Base-by-base conservation (phyloP, 495 filamentous ascomycete genomes). In the Paragyromitra xinjiangensis region DNA sequence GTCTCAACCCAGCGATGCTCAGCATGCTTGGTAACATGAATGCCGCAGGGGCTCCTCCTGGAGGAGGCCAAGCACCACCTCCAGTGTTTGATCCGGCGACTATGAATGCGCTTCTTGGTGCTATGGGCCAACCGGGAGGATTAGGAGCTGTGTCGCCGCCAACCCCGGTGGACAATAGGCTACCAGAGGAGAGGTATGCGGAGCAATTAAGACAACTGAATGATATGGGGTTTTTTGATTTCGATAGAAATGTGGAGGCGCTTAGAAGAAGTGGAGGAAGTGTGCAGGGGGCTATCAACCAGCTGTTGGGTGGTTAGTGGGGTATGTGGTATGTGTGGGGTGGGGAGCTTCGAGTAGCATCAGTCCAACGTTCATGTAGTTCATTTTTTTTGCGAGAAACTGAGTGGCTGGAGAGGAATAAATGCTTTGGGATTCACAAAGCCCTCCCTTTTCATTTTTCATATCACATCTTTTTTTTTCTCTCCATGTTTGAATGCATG, bases 141-240 rank as follows among this genome's bases (percentile, higher is more conserved):
- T 19, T 58, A 39, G 73, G 68, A 61, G 61, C 48, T 34, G 40
- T 55, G 39, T 82, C 85, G 19, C 82, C 90, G 3, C 83, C 88
- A 16, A 85, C 87, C 6, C 90, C 92, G 6, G 81, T 86, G 5
- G 96, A 98, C 83, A 95, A 87, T 81, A 88, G 94, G 73, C 94
- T 95, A 19, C 95, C 95, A 0, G 96, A 98, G 86, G 96, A 98
- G 82, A 86, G 92, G 76, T 99, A 97, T 76, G 94, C 91, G 6
- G 90, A 92, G 14, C 96, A 99, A 82, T 85, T 99, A 61, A 87
- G 93, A 59, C 95, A 98, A 83, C 85, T 99, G 76, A 98, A 99
- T 83, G 95, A 98, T 67, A 99, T 99, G 96, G 96, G 96, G 4
- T 98, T 99, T 83, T 97, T 90, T 82, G 95, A 99, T 78, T 98